A percentile compares a stretch with the other conserved stretches of the same genome.
These are phyloP conservation scores for Anaeramoeba ignava DNA, from an alignment of 78 protist species.

Conservation along the genomic window DNA sequence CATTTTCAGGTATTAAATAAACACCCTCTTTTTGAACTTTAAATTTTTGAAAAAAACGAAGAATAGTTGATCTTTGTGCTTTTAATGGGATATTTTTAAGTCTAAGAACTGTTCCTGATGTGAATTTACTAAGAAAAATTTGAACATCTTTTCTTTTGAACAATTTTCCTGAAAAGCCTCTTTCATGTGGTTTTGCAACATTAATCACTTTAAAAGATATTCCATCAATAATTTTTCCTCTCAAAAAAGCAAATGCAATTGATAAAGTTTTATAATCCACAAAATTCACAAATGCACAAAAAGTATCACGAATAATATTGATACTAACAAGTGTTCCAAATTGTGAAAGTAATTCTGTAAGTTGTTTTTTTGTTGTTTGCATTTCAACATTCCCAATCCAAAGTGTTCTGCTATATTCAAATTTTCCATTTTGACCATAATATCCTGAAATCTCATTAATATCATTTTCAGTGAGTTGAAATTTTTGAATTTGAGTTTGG, in stretches of 20 bases:
- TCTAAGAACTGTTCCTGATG: background rate
- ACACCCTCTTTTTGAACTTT: background rate
- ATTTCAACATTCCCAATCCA: conserved; percentile 2
- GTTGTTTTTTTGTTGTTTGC: background rate
- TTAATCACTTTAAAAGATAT: background rate
- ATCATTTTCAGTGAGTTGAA: background rate
- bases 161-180: background rate
- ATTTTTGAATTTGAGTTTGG: background rate
- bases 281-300: background rate
- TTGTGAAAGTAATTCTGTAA: background rate
- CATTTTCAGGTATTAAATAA: background rate
- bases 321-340: background rate
- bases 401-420: background rate
- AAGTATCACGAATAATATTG: background rate
- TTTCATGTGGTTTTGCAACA: background rate
- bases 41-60: background rate
- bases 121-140: background rate
- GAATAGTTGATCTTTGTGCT: background rate
- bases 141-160: background rate
- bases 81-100: background rate
- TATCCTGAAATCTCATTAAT: background rate
- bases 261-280: background rate
- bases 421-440: background rate
- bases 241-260: background rate
- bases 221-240: background rate